Evolutionary conservation across 805 yeast species (phyloP), one percentile per base, ranked within the genome.

Genomic region (Wickerhamomyces pijperi): DNA sequence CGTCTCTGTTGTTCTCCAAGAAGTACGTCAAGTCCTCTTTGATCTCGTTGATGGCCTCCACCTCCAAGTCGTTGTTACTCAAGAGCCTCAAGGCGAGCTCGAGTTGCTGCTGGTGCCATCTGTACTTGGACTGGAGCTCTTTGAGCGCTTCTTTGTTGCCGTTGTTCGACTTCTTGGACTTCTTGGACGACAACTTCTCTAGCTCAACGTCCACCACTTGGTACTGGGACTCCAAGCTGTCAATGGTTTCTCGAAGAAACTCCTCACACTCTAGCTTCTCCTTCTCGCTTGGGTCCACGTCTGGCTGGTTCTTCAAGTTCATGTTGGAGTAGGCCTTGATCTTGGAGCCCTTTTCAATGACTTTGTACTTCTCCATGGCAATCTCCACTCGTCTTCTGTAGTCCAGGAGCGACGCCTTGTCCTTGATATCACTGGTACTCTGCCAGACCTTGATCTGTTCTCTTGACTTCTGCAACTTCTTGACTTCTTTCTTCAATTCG

Each of bases 361-460:
- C 88, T 59, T 92, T 92, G 63, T 90, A 92, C 54, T 86, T 75
- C 60, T 90, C 98, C 98, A 90, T 90, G 46, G 92, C 92, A 39
- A 64, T 65, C 53, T 74, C 81, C 42, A 82, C 82, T 38, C 76
- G 57, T 49, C 74, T 66, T 42, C 92, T 68, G 54, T 87, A 81
- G 49, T 87, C 95, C 44, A 80, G 67, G 43, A 85, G 67, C 20
- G 78, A 70, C 49, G 81, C 83, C 54, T 85, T 92, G 51, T 90
- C 94, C 58, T 94, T 87, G 38, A 88, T 85, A 46, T 88, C 94
- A 51, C 77, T 82, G 46, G 87, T 84, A 17, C 88, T 76, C 57
- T 88, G 68, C 97, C 97, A 90, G 40, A 83, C 83, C 61, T 90
- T 90, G 51, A 90, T 84, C 65, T 87, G 97, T 59, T 90, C 97